Percentiles rank a stretch among this genome's conserved stretches.
Conservation (phyloP, 768 basidiomycete species). For the Leccinum sublutescens region DNA sequence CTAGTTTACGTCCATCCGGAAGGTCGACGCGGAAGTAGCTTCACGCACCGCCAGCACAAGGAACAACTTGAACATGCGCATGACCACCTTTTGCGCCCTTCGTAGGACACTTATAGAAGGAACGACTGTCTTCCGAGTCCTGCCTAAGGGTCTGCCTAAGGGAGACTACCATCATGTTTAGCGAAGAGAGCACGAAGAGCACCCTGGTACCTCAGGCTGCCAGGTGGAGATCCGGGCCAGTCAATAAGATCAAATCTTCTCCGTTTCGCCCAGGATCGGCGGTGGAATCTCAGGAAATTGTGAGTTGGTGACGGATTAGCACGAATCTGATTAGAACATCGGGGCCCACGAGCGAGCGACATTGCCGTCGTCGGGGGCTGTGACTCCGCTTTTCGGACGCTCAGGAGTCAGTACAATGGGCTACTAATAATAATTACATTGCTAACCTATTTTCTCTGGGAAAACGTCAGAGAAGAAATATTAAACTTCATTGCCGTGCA, state of each 20-base stretch:
- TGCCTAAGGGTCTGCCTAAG: too few species aligned
- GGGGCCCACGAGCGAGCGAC: slow-evolving; percentile 52
- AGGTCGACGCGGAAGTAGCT: slow-evolving; percentile 92
- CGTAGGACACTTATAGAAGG: slow-evolving; percentile 49
- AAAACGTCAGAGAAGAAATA: too few species aligned
- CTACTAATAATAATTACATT: too few species aligned
- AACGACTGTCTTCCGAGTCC: too few species aligned
- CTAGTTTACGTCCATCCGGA: slow-evolving; percentile 80
- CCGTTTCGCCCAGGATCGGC: slow-evolving; percentile 79
- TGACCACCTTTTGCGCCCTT: slow-evolving; percentile 89
- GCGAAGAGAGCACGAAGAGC: slow-evolving; percentile 72
- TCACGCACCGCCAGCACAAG: slow-evolving; percentile 44
- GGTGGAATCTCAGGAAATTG: slow-evolving; percentile 78
- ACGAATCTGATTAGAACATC: slow-evolving; percentile 72
- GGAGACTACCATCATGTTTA: slow-evolving; percentile 38
- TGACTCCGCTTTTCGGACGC: too few species aligned
- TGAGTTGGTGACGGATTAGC: slow-evolving; percentile 91
- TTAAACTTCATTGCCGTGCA: too few species aligned
- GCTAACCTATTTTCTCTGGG: too few species aligned
- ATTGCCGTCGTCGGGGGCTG: slow-evolving; percentile 40
- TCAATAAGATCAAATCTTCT: slow-evolving; percentile 39
- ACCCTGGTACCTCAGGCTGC: slow-evolving; percentile 62
- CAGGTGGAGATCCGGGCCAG: background rate
- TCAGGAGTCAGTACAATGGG: too few species aligned
- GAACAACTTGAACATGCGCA: slow-evolving; percentile 87